Evolutionary conservation across 2,329 filamentous ascomycete genomes (phyloP), one percentile per base, ranked within the genome.

Genomic region (Pseudogymnoascus sp.): DNA sequence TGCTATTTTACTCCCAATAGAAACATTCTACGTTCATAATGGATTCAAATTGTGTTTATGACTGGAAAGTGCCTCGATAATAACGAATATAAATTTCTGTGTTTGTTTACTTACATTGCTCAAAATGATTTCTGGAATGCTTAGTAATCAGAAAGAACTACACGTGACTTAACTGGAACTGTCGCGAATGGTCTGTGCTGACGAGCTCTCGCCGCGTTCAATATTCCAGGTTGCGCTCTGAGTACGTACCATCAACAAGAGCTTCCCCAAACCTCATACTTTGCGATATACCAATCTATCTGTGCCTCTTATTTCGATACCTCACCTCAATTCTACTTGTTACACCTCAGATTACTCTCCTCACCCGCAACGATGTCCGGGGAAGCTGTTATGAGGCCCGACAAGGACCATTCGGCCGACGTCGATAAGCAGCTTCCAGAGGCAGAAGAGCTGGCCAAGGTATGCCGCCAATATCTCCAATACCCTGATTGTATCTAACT

Each of bases 321-420:
- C n/a, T 58, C 32, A 37, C 35, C 18, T 22, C 35, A 58, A 22
- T 58, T 12, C 12, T 37, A 58, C 57, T 12, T 43, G 32, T 35
- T 20, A 30, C 18, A 57, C 37, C 37, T 35, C 32, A 60, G 32
- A n/a, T 43, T 54, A 50, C 59, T 60, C 30, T 60, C n/a, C 16
- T 22, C 59, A 37, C 25, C 47, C 18, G 59, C 60, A 62, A 70
- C 57, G 25, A 72, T 72, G 73, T 72, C 72, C 11, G 69, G 70
- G 43, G 71, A 67, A 65, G 63, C 65, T 60, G 66, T 74, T 54
- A 64, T 70, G 59, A 76, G 75, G 66, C 90, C 93, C 72, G 94
- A 99, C 81, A 97, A 96, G 88, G 94, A 99, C 86, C 97, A 90
- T 84, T 88, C 90, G 73, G 96, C 96, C 79, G 92, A 97, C 77